Evolutionary conservation across 805 yeast species (phyloP).

Genomic region (Jamesozyma jinghongensis): DNA sequence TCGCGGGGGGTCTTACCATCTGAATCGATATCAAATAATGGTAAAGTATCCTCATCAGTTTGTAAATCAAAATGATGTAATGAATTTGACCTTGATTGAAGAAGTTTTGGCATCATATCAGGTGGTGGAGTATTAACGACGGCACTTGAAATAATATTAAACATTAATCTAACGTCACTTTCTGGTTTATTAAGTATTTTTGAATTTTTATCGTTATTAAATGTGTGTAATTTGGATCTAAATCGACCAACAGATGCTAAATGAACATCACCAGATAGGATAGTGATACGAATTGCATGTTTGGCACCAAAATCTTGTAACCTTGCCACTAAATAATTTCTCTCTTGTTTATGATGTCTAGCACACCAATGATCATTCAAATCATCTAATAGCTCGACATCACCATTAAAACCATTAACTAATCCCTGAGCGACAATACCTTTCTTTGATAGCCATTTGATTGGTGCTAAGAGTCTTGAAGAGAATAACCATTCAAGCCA

Average conservation of each 20-base stretch:
- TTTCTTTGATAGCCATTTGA: conserved; percentile 49
- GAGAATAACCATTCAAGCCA: conserved; percentile 76
- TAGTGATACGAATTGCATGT: conserved; percentile 65
- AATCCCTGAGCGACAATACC: conserved; percentile 62
- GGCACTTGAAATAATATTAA: conserved; percentile 84
- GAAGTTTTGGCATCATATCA: conserved; percentile 64
- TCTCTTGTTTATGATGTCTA: conserved; percentile 71
- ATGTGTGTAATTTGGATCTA: conserved; percentile 43
- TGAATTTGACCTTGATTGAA: conserved; percentile 55
- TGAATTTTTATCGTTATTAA: conserved; percentile 31
- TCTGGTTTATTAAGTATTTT: conserved; percentile 44
- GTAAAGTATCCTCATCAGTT: conserved; percentile 77
- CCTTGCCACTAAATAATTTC: conserved; percentile 56
- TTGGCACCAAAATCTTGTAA: conserved; percentile 59
- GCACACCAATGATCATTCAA: conserved; percentile 97
- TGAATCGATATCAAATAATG: conserved; percentile 53
- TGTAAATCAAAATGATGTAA: conserved; percentile 52
- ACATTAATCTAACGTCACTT: conserved; percentile 63
- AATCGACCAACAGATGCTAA: conserved; percentile 76
- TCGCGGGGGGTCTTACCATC: conserved; percentile 42
- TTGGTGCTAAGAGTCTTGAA: conserved; percentile 52
- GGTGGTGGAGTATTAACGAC: conserved; percentile 93
- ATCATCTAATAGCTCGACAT: conserved; percentile 85
- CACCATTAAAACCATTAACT: conserved; percentile 87
- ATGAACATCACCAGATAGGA: conserved; percentile 91